Evolutionary conservation across 352 stramenopile species (phyloP).

Genomic region (Globisporangium alternatum): DNA sequence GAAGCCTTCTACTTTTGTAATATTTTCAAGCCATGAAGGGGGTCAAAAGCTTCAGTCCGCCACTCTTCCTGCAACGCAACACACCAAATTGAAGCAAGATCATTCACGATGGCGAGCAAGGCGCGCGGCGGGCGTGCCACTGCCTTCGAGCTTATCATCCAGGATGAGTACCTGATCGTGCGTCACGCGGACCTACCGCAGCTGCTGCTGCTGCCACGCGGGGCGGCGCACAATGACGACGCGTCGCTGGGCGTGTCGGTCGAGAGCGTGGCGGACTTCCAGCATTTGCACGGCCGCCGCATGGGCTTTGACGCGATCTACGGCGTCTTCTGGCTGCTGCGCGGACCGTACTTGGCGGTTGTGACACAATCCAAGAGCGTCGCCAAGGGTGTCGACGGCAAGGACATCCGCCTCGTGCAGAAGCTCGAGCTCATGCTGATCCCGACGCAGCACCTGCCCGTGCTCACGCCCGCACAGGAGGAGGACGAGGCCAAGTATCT

Average conservation of each 20-base stretch:
- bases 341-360: constrained; percentile 65
- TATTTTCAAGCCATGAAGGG: too few relatives aligned
- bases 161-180: constrained; percentile 68
- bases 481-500: constrained; percentile 63
- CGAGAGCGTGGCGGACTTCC: constrained; percentile 58
- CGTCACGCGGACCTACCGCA: constrained; percentile 45
- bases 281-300: constrained; percentile 65
- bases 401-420: constrained; percentile 54
- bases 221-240: constrained; percentile 14
- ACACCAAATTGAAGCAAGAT: background rate
- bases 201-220: constrained; percentile 50
- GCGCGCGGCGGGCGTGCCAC: background rate
- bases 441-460: constrained; percentile 52
- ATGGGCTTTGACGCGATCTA: constrained; percentile 82
- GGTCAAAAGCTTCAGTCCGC: too few relatives aligned
- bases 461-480: constrained; percentile 45
- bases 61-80: too few relatives aligned
- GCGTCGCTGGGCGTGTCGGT: constrained; percentile 46
- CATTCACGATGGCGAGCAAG: background rate
- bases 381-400: constrained; percentile 43
- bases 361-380: constrained; percentile 67
- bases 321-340: constrained; percentile 69
- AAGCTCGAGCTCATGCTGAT: constrained; percentile 68
- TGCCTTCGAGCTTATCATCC: constrained; percentile 54
- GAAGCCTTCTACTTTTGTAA: too few relatives aligned